phyloP scores from a whole-genome alignment of 2,329 filamentous ascomycete genomes.

The Aureobasidium sp. region DNA sequence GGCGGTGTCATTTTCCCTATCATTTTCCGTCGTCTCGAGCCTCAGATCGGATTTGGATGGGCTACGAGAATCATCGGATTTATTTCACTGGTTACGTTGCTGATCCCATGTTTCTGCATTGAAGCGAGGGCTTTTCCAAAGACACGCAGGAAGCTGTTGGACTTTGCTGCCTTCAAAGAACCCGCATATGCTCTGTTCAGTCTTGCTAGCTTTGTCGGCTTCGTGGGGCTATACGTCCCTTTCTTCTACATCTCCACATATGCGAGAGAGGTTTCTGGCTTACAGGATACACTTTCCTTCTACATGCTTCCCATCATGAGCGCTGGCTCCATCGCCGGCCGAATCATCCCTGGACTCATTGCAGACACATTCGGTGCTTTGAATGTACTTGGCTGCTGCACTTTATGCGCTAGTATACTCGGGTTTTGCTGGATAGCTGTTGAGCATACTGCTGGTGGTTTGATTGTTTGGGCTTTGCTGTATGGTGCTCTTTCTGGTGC shows the following conservation, averaged over 20 bases:
- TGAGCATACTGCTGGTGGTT: constrained; percentile 19
- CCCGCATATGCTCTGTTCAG: constrained; percentile 37
- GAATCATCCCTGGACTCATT: constrained; percentile 50
- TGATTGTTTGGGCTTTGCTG: constrained; percentile 25
- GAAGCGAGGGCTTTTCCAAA: constrained; percentile 34
- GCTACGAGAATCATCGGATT: constrained; percentile 44
- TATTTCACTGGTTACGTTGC: constrained; percentile 29
- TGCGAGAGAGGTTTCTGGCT: constrained; percentile 45
- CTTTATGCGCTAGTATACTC: constrained; percentile 25
- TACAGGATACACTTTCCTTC: constrained; percentile 46
- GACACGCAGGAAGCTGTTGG: constrained; percentile 37
- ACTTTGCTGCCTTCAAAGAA: constrained; percentile 38
- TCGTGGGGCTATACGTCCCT: constrained; percentile 36
- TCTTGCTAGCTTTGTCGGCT: constrained; percentile 43
- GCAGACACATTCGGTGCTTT: constrained; percentile 51
- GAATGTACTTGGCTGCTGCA: constrained; percentile 43
- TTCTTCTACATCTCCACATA: constrained; percentile 55
- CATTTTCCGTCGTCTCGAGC: constrained; percentile 41
- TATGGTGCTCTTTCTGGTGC: constrained; percentile 29
- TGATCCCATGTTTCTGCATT: constrained; percentile 24
- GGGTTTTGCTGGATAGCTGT: constrained; percentile 28
- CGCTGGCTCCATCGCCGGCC: constrained; percentile 50
- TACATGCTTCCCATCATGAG: constrained; percentile 65
- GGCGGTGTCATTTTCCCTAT: constrained; percentile 48
- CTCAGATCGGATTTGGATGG: constrained; percentile 46